Base-by-base conservation (phyloP, 2,329 filamentous ascomycete genomes). In the Fusarium sp. region DNA sequence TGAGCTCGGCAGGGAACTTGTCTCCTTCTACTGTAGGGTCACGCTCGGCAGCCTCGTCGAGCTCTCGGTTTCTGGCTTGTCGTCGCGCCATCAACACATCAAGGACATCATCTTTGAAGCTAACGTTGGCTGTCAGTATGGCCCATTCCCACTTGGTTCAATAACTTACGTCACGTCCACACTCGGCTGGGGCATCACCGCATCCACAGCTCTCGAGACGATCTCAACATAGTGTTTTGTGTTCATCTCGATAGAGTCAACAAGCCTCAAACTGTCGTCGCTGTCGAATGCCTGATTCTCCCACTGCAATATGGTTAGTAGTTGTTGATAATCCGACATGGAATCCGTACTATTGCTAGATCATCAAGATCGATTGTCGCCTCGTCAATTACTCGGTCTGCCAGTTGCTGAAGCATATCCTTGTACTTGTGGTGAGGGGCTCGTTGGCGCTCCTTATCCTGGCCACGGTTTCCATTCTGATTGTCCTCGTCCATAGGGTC, bases 1-100 rank as follows among this genome's bases (percentile, higher is more conserved):
- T 98, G 63, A 99, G 90, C 80, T 97, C 94, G 9, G 96, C 91
- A 18, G 97, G 97, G 80, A 98, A 99, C 75, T 95, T 92, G 65
- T 95, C 92, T 62, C 94, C 90, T 23, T 92, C 88, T 30, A 91
- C 83, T 5, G 89, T 88, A 8, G 91, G 88, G 81, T 95, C 91
- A 79, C 89, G 85, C 76, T 94, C 92, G 27, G 91, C 90, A n/a
- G 89, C 88, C 76, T 91, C 88, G 23, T 88, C 85, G 71, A 97
- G 88, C 50, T 92, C 92, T 75, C 94, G 93, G 82, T 99, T 98
- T 77, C 95, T 92, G 78, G 92, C 93, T 78, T 94, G 92, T 77
- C 97, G 92, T 81, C 97, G 94, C 45, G 95, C 94, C 93, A 98
- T 97, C 80, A 99, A 93, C 34, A 99, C 94, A 84, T 99, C 97